Percentiles rank a stretch among this genome's conserved stretches.
phyloP scores from a whole-genome alignment of 2,329 filamentous ascomycete genomes.

The Calonectria pteridis region DNA sequence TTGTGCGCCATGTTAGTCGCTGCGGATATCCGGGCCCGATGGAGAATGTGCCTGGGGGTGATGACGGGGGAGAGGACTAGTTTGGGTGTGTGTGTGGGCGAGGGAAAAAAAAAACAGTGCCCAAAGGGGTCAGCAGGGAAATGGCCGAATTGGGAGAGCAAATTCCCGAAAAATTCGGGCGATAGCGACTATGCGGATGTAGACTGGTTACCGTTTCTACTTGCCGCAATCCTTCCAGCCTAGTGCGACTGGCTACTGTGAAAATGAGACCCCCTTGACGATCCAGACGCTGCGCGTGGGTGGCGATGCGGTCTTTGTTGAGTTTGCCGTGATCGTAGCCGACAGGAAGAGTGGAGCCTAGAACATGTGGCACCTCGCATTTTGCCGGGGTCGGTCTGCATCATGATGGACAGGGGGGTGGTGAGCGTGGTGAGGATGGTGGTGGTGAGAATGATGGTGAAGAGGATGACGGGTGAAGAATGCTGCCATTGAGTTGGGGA shows the following conservation, averaged over 20 bases:
- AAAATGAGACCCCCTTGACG: background rate
- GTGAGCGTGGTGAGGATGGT: too few relatives aligned
- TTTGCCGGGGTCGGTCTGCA: conserved; percentile 1
- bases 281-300: background rate
- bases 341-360: background rate
- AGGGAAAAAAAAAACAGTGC: background rate
- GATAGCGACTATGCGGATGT: conserved; percentile 2
- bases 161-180: background rate
- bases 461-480: background rate
- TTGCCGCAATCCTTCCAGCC: background rate
- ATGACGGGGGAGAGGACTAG: too few relatives aligned
- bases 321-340: conserved; percentile 17
- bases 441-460: too few relatives aligned
- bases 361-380: conserved; percentile 13
- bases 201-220: conserved; percentile 1
- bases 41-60: background rate
- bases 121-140: background rate
- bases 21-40: background rate
- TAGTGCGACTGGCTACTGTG: background rate
- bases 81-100: background rate
- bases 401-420: background rate
- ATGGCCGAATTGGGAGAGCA: background rate
- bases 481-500: background rate
- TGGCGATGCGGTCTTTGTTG: conserved; percentile 9
- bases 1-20: conserved; percentile 2